Evolutionary conservation across 345 rosid genomes (phyloP), one percentile per base, ranked within the genome.

Genomic region (Citrus unshiu): DNA sequence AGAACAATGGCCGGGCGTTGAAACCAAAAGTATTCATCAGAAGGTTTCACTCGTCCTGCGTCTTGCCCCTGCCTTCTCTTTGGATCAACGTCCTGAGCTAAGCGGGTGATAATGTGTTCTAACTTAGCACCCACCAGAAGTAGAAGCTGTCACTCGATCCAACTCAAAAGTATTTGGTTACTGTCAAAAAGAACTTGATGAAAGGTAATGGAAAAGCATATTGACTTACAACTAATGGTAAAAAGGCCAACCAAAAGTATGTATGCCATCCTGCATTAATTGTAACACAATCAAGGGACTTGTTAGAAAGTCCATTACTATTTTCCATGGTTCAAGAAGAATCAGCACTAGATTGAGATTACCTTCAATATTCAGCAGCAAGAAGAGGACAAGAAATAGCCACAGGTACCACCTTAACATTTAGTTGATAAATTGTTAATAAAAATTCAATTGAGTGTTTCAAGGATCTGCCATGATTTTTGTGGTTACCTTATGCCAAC

Each of bases 11-110:
- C 25, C 22, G 98, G 97, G 3, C 77, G 51, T 34, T 51, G 40
- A 77, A 95, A 91, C 98, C 98, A 95, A 76, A 93, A 93, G 82
- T 89, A 91, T 21, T 85, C 87, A 75, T 93, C 95, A 2, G 97
- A 91, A 40, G 96, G 99, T 51, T 82, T 79, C 73, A 95, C 91
- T 76, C 19, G 16, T 29, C 79, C 83, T 51, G 88, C 84, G 84
- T 88, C 89, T 61, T 57, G 82, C 19, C 77, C 76, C 0, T 49
- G 85, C 43, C 6, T 39, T 69, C 57, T 22, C 68, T 60, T 84
- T 83, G 57, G 77, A 0, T 40, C 65, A 4, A 76, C 88, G 57
- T 91, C 92, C 74, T 90, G 79, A 24, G 92, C 93, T 78, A 95
- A 35, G 32, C 86, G 83, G 30, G 83, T 76, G 34, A 95, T 95